Evolutionary conservation across 305 asterid species (phyloP), one percentile per base, ranked within the genome.

Genomic region (Ruellia speciosa): DNA sequence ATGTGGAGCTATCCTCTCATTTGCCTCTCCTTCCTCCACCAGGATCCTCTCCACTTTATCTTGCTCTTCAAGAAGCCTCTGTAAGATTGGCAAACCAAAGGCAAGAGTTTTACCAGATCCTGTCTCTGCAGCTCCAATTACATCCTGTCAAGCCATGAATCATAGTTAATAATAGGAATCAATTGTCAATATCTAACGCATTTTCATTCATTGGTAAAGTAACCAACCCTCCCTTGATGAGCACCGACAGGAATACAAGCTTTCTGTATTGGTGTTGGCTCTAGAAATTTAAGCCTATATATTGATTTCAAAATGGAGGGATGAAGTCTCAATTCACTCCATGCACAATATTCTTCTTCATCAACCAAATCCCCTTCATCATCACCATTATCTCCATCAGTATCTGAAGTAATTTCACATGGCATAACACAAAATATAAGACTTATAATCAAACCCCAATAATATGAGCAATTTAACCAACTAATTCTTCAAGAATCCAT

Each of bases 31-130:
- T 66, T 72, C 70, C 50, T 70, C 82, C 14, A 63, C 53, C 60
- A 69, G 67, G 65, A 68, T 66, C 64, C 83, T 82, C 70, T 86
- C 90, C 50, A 59, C 82, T 66, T 92, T 92, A 53, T 86, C 99
- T 57, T 67, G 75, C 75, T 92, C 99, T 68, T 92, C 96, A 37
- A 88, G 95, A 68, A 92, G 89, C 39, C 97, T 81, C 65, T 88
- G 99, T 39, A 92, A 75, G 70, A 92, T 92, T 61, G 99, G 99
- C 69, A 92, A 73, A 70, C 97, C 99, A 84, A 92, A 92, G 57
- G 99, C 99, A 67, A 92, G 96, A 35, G 99, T 92, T 73, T 88
- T 88, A 60, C 99, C 99, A 52, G 99, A 92, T 63, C 99, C 99
- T 28, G 99, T 92, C 88, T 79, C 99, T 28, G 99, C 99, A 53